Conservation (phyloP, 306 rosid species). For the Trichosanthes cucumerina region DNA sequence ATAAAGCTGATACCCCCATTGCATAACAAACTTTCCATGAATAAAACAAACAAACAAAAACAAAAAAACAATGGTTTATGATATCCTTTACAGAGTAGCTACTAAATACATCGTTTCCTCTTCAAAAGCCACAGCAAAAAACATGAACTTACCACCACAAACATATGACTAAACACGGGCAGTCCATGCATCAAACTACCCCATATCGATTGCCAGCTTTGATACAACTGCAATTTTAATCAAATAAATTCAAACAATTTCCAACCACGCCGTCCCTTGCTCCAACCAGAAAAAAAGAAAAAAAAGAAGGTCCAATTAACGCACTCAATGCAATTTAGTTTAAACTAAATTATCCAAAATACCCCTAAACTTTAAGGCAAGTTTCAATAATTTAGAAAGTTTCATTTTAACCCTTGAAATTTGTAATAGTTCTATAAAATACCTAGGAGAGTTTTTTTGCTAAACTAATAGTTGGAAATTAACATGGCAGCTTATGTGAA, state of each 20-base stretch:
- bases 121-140: not conserved
- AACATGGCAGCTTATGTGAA: not conserved
- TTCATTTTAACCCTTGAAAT: not conserved
- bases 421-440: not conserved
- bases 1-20: not conserved
- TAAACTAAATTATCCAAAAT: not conserved
- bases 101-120: not conserved
- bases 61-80: not conserved
- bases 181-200: conserved; percentile 62
- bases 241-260: conserved; percentile 20
- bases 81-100: not conserved
- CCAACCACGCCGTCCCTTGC: not conserved
- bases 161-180: conserved; percentile 64
- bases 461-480: not conserved
- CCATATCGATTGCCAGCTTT: conserved; percentile 75
- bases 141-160: conserved; percentile 53
- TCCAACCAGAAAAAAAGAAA: not conserved
- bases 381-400: not conserved
- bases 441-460: not conserved
- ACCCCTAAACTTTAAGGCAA: not conserved
- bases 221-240: conserved; percentile 42
- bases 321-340: not conserved
- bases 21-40: not conserved
- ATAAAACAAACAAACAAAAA: not conserved
- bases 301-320: not conserved